Conservation (phyloP, 2,329 filamentous ascomycete genomes). For the Aspergillus viridinutans region DNA sequence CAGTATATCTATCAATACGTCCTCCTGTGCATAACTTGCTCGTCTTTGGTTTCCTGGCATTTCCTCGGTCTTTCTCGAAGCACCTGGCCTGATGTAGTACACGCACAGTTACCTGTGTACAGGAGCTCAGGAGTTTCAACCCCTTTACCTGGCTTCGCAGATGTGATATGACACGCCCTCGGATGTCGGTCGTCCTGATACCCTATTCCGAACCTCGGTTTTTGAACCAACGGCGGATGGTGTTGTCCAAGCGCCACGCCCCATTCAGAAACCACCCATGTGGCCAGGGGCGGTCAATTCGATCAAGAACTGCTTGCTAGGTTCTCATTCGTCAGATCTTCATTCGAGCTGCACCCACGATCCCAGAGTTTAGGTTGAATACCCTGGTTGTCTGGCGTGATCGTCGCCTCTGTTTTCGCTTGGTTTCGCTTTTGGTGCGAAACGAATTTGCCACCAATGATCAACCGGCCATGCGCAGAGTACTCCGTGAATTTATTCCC, state of each 20-base stretch:
- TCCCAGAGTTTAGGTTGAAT: too few species aligned
- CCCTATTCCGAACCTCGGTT: neutral
- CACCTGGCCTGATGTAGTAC: neutral
- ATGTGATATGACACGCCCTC: too few species aligned
- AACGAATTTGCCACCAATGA: neutral
- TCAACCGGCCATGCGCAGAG: neutral
- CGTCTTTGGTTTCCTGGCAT: slow-evolving; percentile 3
- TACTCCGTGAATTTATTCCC: neutral
- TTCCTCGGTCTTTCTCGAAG: slow-evolving; percentile 4
- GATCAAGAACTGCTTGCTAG: neutral
- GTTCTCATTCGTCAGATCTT: neutral
- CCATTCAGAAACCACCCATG: neutral
- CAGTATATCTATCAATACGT: neutral
- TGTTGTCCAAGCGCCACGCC: neutral
- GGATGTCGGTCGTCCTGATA: too few species aligned
- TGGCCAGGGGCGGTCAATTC: neutral
- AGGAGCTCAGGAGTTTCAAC: neutral
- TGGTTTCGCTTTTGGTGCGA: neutral
- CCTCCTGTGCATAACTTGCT: neutral
- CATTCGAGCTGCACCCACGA: neutral
- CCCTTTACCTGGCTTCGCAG: neutral
- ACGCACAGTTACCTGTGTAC: neutral
- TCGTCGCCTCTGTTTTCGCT: neutral
- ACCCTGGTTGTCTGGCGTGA: neutral
- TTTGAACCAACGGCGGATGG: neutral